Evolutionary conservation across 2,329 filamentous ascomycete genomes (phyloP).

Genomic region (Zasmidium angulare): DNA sequence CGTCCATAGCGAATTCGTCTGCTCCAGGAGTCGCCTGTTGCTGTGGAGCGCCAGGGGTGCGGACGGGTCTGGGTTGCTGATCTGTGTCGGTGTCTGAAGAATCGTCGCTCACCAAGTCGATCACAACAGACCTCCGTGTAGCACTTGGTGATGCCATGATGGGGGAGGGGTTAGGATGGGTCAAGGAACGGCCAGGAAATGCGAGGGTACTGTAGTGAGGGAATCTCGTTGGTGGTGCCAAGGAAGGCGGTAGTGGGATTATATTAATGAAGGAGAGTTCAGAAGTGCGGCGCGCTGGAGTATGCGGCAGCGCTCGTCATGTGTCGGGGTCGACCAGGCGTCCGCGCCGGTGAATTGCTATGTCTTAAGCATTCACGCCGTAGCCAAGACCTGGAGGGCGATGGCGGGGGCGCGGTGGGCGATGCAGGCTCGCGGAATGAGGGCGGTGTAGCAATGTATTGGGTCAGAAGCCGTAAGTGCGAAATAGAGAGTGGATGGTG

Average conservation of each 20-base stretch:
- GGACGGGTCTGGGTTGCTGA: neutral
- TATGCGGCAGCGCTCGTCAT: neutral
- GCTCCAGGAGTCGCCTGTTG: neutral
- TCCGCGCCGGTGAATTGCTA: neutral
- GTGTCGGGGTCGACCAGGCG: neutral
- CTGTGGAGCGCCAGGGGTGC: too few relatives aligned
- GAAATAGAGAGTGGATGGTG: neutral
- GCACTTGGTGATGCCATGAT: neutral
- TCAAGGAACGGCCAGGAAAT: neutral
- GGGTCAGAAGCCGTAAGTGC: too few relatives aligned
- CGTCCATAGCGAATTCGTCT: neutral
- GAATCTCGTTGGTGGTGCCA: neutral
- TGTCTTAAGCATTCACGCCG: neutral
- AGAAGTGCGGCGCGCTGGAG: neutral
- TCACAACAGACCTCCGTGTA: slow-evolving; percentile 14
- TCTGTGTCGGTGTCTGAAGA: neutral
- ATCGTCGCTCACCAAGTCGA: slow-evolving; percentile 28
- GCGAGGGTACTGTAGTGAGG: neutral
- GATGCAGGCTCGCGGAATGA: neutral
- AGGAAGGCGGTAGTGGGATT: too few relatives aligned
- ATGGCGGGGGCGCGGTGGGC: neutral
- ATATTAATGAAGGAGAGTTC: neutral
- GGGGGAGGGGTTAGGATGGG: neutral
- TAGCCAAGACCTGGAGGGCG: neutral
- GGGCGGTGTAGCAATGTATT: neutral